Conservation (phyloP, 768 basidiomycete genomes). For the Boletales sp. region DNA sequence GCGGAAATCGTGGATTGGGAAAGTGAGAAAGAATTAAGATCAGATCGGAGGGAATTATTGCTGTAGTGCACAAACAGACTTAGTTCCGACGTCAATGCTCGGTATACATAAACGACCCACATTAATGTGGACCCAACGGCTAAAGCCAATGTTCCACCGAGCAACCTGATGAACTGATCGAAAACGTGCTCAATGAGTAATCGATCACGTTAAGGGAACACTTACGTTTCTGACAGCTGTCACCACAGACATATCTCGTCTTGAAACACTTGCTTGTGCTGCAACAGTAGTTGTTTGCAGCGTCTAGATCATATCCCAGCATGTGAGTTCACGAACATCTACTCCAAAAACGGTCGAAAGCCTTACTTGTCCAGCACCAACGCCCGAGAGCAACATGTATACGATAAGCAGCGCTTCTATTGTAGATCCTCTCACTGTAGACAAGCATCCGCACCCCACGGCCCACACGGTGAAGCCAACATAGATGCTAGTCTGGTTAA, state of each 20-base stretch:
- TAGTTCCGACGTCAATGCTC: neutral
- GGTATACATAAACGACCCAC: slow-evolving; percentile 26
- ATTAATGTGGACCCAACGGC: slow-evolving; percentile 61
- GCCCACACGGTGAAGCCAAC: slow-evolving; percentile 67
- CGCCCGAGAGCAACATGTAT: slow-evolving; percentile 56
- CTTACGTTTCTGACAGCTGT: slow-evolving; percentile 63
- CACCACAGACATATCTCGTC: slow-evolving; percentile 74
- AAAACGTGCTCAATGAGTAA: neutral
- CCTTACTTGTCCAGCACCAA: slow-evolving; percentile 56
- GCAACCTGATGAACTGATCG: slow-evolving; percentile 56
- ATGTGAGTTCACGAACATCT: neutral
- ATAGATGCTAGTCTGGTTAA: slow-evolving; percentile 34
- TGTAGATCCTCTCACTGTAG: slow-evolving; percentile 52
- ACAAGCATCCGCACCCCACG: slow-evolving; percentile 66
- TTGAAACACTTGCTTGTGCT: slow-evolving; percentile 66
- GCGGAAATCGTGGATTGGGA: slow-evolving; percentile 36
- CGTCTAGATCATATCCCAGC: slow-evolving; percentile 32
- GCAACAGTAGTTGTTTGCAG: slow-evolving; percentile 66
- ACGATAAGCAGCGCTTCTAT: slow-evolving; percentile 49
- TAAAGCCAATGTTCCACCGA: slow-evolving; percentile 68
- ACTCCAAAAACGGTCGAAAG: slow-evolving; percentile 3
- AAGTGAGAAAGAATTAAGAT: slow-evolving; percentile 38
- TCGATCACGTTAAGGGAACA: neutral
- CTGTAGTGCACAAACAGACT: slow-evolving; percentile 6
- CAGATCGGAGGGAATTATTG: slow-evolving; percentile 46